These are phyloP conservation scores for Lentinula detonsa DNA, from an alignment of 768 basidiomycete species.

Conservation along the genomic window DNA sequence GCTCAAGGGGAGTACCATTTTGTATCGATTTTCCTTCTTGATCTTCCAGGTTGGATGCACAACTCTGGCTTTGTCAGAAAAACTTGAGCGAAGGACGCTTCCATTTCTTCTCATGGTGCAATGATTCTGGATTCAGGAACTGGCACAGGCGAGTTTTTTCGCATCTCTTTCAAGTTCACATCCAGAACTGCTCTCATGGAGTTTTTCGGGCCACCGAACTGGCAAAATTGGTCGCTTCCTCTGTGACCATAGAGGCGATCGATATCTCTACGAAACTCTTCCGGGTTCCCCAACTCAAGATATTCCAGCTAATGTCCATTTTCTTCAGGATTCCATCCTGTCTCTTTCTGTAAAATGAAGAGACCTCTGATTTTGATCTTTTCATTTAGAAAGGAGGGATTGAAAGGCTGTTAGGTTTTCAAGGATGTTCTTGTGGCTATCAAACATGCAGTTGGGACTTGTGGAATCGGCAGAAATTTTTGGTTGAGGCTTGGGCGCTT, in stretches of 20 bases:
- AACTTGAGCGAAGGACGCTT: no score
- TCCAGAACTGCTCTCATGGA: background rate
- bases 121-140: background rate
- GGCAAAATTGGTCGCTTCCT: background rate
- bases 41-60: no score
- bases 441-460: background rate
- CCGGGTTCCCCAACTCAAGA: background rate
- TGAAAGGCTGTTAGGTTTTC: background rate
- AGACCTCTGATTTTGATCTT: background rate
- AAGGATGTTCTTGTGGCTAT: background rate
- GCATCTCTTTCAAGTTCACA: background rate
- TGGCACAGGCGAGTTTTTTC: background rate
- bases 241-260: background rate
- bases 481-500: background rate
- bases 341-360: background rate
- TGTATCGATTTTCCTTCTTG: no score
- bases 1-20: no score
- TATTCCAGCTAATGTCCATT: background rate
- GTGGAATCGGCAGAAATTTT: no score
- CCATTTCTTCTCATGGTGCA: background rate
- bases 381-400: background rate
- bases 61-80: no score
- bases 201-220: background rate
- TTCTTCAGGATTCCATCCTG: background rate
- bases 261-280: background rate